Conservation (phyloP, 208 protist species). For the Leishmania arabica region DNA sequence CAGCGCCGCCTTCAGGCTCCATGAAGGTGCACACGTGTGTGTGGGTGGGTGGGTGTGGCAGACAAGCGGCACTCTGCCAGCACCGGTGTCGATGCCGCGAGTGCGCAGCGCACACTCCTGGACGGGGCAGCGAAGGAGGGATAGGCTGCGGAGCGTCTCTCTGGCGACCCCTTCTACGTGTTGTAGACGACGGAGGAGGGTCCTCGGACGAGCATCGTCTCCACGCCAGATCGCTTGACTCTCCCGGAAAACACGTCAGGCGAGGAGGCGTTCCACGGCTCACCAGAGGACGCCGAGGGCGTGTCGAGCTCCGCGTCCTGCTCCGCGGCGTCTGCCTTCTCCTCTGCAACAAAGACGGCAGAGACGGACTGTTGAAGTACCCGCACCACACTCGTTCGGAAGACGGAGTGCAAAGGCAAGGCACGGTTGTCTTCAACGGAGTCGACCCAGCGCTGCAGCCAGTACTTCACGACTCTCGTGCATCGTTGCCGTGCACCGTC, state of each 20-base stretch:
- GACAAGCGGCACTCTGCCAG: no score
- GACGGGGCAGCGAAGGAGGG: background rate
- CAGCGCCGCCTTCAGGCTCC: background rate
- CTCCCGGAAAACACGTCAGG: background rate
- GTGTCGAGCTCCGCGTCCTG: background rate
- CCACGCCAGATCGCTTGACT: constrained; percentile 3
- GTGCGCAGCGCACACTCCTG: background rate
- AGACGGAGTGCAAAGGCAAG: constrained; percentile 10
- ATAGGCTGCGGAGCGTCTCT: background rate
- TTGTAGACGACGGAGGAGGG: constrained; percentile 12
- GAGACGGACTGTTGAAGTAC: background rate
- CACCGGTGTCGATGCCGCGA: no score
- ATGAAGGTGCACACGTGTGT: background rate
- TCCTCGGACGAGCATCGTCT: constrained; percentile 11
- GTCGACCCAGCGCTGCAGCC: constrained; percentile 22
- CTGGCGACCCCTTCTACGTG: background rate
- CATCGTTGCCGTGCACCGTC: background rate
- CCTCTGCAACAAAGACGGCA: background rate
- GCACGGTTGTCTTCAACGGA: constrained; percentile 1
- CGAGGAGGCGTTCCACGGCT: no score
- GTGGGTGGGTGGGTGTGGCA: no score
- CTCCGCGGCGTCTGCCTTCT: background rate
- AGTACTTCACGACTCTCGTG: constrained; percentile 9
- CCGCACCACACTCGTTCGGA: background rate
- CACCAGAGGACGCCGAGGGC: background rate